These are phyloP conservation scores for Penicillium simplicissimum DNA, from an alignment of 495 filamentous ascomycete species.

Conservation along the genomic window DNA sequence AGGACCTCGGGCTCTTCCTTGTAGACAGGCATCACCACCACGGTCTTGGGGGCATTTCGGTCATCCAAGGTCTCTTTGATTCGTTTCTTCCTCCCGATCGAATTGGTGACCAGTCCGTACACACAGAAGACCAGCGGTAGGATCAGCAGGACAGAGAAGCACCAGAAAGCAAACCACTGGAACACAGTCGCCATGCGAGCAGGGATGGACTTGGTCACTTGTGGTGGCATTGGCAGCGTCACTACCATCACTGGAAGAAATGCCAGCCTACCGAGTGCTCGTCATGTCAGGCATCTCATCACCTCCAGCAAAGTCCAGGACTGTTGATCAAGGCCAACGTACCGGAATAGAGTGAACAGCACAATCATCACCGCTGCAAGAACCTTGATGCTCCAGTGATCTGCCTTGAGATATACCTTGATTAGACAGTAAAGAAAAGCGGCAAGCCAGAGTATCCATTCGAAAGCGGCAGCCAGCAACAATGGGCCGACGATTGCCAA, in stretches of 20 bases:
- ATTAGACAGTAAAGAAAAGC: constrained; percentile 90
- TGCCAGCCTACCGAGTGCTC: constrained; percentile 57
- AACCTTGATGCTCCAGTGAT: constrained; percentile 76
- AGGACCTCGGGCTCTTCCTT: constrained; percentile 88
- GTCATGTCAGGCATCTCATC: background rate
- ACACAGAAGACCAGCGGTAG: constrained; percentile 94
- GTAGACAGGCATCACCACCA: constrained; percentile 97
- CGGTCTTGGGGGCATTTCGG: constrained; percentile 84
- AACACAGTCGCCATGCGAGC: constrained; percentile 62
- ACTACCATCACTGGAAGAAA: constrained; percentile 96
- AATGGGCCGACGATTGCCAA: constrained; percentile 78
- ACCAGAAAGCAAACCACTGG: constrained; percentile 96
- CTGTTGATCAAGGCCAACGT: constrained; percentile 21
- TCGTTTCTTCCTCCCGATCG: constrained; percentile 74
- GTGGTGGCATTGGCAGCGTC: constrained; percentile 79
- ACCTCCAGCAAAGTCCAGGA: background rate
- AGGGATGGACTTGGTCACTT: constrained; percentile 72
- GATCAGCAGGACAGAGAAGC: constrained; percentile 82
- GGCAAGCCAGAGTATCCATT: constrained; percentile 93
- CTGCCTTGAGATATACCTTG: constrained; percentile 89
- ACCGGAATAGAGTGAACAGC: constrained; percentile 76
- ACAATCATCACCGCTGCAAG: constrained; percentile 75
- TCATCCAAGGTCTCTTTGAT: constrained; percentile 87
- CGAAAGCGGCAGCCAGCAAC: constrained; percentile 81
- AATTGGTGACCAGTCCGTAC: constrained; percentile 84